Base-by-base conservation (phyloP, 2,329 filamentous ascomycete genomes). In the Cercospora brassicicola region DNA sequence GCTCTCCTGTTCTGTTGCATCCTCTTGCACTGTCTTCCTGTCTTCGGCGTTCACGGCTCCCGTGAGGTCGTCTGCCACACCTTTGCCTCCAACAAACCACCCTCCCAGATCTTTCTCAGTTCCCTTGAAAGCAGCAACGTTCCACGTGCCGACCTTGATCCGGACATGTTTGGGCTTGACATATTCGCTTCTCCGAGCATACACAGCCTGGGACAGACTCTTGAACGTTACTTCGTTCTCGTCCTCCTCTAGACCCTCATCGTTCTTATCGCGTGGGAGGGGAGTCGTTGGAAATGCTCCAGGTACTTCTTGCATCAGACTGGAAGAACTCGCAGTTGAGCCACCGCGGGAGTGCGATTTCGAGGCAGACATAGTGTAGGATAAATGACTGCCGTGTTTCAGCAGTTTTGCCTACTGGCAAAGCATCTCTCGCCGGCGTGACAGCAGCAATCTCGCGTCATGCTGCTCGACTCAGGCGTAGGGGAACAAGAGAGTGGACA, bases 131-230 rank as follows among this genome's bases (percentile, higher is more conserved):
- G 90, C 89, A 3, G 93, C 95, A 15, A 97, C 92, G 80, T 99
- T 99, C 95, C 95, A 99, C 0, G 92, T 91, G 51, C 94, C 95
- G 62, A 99, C 86, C 81, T 97, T 97, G 79, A 99, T 87, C 72
- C 89, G 90, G 73, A 97, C 88, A 61, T 86, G 86, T 77, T 89
- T 89, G 53, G 89, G 87, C 42, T 89, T 87, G 28, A 91, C 90
- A 78, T 94, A 99, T 78, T 98, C 94, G 59, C 87, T 82, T 75
- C 89, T 87, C 64, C 95, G 87, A 45, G 91, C 89, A 76, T 90
- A 87, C 45, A 98, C 79, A 2, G 84, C 86, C 63, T 86, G 84
- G 2, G 84, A 83, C 8, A 90, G 80, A 33, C 71, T 76, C 42
- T 72, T 64, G 62, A 66, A 71, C 15, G 69, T 72, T 5, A 68